These are phyloP conservation scores for Ampelocalamus luodianensis DNA, from an alignment of 176 grass and related monocot genomes.

Conservation along the genomic window DNA sequence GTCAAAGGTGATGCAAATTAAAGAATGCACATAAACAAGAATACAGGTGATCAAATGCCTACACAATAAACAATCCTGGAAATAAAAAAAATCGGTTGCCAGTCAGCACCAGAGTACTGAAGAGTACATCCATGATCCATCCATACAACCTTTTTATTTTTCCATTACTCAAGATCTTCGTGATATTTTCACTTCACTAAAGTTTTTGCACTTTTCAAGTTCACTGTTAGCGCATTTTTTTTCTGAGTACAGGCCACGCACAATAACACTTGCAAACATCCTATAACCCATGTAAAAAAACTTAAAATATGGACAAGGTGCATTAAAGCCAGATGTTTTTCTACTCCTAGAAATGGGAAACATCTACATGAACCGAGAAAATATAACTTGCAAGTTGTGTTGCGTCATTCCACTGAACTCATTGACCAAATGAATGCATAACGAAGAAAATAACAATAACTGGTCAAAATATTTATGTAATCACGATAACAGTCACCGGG, in stretches of 20 bases:
- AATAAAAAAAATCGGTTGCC: background rate
- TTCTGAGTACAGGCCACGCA: background rate
- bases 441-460: background rate
- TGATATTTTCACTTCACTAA: slow-evolving; percentile 16
- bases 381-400: slow-evolving; percentile 24
- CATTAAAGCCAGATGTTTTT: background rate
- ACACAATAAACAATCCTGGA: background rate
- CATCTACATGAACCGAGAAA: background rate
- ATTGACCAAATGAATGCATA: slow-evolving; percentile 5
- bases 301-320: background rate
- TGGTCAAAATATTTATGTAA: slow-evolving; percentile 17
- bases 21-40: slow-evolving; percentile 18
- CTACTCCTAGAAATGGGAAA: background rate
- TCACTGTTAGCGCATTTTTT: background rate
- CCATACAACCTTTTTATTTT: background rate
- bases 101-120: background rate
- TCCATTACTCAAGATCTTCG: background rate
- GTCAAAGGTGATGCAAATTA: slow-evolving; percentile 18
- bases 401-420: slow-evolving; percentile 16
- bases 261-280: slow-evolving; percentile 9
- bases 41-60: background rate
- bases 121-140: background rate
- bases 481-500: background rate
- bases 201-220: background rate
- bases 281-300: background rate